These are phyloP conservation scores for Physaria fendleri DNA, from an alignment of 345 rosid species.

Conservation along the genomic window DNA sequence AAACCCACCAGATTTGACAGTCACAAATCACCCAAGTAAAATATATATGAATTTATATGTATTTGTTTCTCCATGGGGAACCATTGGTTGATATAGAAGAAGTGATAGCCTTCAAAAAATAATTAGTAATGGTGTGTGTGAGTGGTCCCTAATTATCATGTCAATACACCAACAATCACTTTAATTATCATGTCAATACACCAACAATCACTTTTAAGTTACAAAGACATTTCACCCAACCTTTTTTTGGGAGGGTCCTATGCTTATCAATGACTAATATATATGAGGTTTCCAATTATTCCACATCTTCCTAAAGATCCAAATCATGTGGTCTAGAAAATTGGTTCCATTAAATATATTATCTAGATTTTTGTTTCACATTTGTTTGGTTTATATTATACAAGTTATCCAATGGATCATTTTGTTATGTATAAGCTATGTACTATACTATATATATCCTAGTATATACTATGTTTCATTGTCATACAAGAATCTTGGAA, in stretches of 20 bases:
- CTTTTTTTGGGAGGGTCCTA: conserved; percentile 16
- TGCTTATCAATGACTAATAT: conserved; percentile 16
- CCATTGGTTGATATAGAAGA: conserved; percentile 16
- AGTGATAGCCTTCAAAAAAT: not conserved
- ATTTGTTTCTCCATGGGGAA: conserved; percentile 14
- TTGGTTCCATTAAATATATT: not conserved
- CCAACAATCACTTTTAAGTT: conserved; percentile 28
- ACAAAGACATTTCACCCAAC: conserved; percentile 28
- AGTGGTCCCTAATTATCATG: conserved; percentile 23
- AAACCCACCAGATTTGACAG: conserved; percentile 2
- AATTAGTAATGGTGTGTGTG: conserved; percentile 5
- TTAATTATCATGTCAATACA: conserved; percentile 18
- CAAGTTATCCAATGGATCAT: not conserved
- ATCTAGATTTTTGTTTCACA: not conserved
- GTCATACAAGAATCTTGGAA: not conserved
- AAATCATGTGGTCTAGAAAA: conserved; percentile 16
- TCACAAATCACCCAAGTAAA: not conserved
- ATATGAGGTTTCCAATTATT: conserved; percentile 17
- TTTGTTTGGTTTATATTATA: not conserved
- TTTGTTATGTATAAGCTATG: not conserved
- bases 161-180: too few relatives aligned
- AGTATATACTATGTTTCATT: not conserved
- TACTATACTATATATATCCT: too few relatives aligned
- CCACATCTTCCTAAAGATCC: not conserved
- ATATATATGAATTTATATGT: not conserved